Percentiles rank a stretch among this genome's conserved stretches.
These are phyloP conservation scores for Sporothrix inflata DNA, from an alignment of 2,329 filamentous ascomycete genomes.

Conservation along the genomic window DNA sequence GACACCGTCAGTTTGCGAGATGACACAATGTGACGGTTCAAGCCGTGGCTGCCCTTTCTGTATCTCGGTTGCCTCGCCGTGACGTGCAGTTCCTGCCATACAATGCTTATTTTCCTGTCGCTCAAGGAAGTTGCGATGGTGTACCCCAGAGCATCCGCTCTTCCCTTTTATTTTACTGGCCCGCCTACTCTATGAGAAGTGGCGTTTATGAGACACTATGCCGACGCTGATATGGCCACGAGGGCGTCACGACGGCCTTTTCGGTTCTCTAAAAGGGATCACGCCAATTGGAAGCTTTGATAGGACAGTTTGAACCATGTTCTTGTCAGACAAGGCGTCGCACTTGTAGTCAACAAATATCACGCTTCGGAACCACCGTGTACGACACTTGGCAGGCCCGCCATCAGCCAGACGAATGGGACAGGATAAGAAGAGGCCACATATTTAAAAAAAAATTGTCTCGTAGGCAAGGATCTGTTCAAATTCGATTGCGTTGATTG, in stretches of 20 bases:
- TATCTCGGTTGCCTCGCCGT: not conserved
- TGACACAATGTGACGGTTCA: not conserved
- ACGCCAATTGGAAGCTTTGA: not conserved
- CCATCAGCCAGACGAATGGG: too few species aligned
- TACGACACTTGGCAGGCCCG: not conserved
- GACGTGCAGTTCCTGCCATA: not conserved
- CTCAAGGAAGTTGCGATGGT: not conserved
- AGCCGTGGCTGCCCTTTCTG: not conserved
- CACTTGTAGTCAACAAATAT: not conserved
- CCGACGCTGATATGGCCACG: not conserved
- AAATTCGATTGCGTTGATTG: not conserved
- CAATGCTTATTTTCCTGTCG: not conserved
- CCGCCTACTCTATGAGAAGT: not conserved
- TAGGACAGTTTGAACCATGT: not conserved
- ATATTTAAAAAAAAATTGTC: not conserved
- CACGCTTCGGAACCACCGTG: not conserved
- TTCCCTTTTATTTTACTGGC: not conserved
- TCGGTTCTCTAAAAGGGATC: not conserved
- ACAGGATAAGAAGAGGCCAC: not conserved
- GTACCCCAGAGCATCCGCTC: not conserved
- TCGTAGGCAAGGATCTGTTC: not conserved
- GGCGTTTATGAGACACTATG: not conserved
- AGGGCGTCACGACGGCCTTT: too few species aligned
- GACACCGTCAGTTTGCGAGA: too few species aligned
- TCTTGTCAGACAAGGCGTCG: not conserved